Evolutionary conservation across 345 rosid species (phyloP).

Genomic region (Salix purpurea): DNA sequence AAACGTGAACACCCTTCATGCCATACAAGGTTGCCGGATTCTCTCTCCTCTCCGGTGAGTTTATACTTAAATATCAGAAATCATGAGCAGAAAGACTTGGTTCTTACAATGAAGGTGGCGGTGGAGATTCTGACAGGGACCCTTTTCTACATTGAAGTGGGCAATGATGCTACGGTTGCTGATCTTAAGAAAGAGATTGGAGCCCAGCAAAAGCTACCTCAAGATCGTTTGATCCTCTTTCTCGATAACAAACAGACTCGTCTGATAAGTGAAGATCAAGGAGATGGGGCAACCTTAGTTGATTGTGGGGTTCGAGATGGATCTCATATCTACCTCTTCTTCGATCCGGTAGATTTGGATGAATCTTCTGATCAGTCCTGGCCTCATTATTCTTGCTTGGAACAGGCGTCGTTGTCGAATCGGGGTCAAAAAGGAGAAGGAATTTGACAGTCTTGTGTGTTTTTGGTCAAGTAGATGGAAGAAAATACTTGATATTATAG

Average conservation of each 20-base stretch:
- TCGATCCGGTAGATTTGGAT: conserved; percentile 27
- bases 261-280: conserved; percentile 19
- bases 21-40: neutral
- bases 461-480: neutral
- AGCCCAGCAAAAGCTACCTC: conserved; percentile 38
- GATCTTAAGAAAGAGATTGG: conserved; percentile 58
- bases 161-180: conserved; percentile 41
- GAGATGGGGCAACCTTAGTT: conserved; percentile 36
- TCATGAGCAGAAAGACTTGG: neutral
- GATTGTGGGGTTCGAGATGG: conserved; percentile 52
- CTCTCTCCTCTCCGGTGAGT: neutral
- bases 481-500: neutral
- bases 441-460: neutral
- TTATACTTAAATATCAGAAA: no score
- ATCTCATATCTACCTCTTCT: conserved; percentile 62
- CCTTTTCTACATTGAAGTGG: conserved; percentile 45
- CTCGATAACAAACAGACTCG: conserved; percentile 19
- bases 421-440: neutral
- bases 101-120: conserved; percentile 47
- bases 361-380: conserved; percentile 4
- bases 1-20: conserved; percentile 16
- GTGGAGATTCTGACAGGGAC: conserved; percentile 71
- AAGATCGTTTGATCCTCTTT: conserved; percentile 51
- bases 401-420: neutral
- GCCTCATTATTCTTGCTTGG: neutral